These are phyloP conservation scores for Beauveria varroae DNA, from an alignment of 2,329 filamentous ascomycete genomes.

Conservation along the genomic window DNA sequence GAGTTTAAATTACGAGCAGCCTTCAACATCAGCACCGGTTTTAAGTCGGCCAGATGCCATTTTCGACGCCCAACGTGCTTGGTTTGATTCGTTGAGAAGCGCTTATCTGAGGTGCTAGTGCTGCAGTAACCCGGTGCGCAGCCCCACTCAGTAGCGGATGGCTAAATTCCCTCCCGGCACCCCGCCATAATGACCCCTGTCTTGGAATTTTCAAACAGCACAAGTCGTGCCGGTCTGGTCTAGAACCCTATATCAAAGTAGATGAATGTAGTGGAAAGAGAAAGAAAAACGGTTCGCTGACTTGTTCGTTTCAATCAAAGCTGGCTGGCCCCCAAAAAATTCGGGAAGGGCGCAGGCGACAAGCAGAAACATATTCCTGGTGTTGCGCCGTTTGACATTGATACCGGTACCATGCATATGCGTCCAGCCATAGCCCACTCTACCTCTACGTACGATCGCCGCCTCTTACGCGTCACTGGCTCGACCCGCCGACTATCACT, in stretches of 20 bases:
- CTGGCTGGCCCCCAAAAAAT: no score
- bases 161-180: neutral
- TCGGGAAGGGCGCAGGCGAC: no score
- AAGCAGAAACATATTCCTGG: no score
- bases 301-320: no score
- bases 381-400: no score
- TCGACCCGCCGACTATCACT: neutral
- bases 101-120: neutral
- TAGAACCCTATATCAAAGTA: no score
- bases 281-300: no score
- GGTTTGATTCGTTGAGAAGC: constrained; percentile 3
- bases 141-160: neutral
- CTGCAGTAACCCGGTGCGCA: neutral
- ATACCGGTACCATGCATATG: no score
- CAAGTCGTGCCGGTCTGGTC: no score
- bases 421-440: neutral
- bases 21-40: neutral
- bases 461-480: constrained; percentile 3
- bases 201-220: no score
- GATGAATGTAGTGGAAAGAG: no score
- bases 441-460: neutral
- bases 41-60: neutral
- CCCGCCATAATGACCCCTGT: neutral
- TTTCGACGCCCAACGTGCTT: neutral
- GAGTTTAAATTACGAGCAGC: neutral